These are phyloP conservation scores for Chytriomyces sp. DNA, from an alignment of 192 early-diverging fungal genomes.

Conservation along the genomic window DNA sequence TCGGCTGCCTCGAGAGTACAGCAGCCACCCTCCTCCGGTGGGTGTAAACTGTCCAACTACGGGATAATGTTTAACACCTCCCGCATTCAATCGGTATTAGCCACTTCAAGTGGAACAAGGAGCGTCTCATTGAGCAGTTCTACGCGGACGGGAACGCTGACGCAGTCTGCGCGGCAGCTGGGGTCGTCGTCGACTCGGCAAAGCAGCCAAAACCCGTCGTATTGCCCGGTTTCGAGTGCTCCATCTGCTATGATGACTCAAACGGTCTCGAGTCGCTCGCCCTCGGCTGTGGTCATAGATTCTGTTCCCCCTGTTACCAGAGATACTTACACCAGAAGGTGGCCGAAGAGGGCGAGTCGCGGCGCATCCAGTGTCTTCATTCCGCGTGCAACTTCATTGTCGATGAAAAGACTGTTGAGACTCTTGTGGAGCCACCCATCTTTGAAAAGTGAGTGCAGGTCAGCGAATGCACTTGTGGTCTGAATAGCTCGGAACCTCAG, in stretches of 20 bases:
- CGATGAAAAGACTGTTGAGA: constrained; percentile 77
- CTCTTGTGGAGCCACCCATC: constrained; percentile 60
- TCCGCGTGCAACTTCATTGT: constrained; percentile 78
- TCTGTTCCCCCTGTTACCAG: constrained; percentile 84
- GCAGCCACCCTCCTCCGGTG: constrained; percentile 79
- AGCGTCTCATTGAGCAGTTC: background rate
- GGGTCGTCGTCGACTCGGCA: constrained; percentile 63
- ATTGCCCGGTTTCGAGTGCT: constrained; percentile 71
- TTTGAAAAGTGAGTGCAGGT: constrained; percentile 69
- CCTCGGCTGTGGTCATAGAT: constrained; percentile 85
- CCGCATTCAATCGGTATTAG: too few species aligned
- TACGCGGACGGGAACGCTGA: constrained; percentile 64
- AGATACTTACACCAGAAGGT: constrained; percentile 87
- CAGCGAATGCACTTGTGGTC: too few species aligned
- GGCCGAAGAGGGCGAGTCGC: constrained; percentile 82
- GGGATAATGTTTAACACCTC: too few species aligned
- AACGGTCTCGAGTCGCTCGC: constrained; percentile 58
- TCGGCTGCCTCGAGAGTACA: constrained; percentile 67
- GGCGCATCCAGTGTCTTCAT: constrained; percentile 83
- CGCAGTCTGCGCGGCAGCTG: constrained; percentile 62
- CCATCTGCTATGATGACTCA: constrained; percentile 88
- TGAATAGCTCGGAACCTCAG: too few species aligned
- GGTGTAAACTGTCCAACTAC: too few species aligned
- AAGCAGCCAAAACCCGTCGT: constrained; percentile 32
- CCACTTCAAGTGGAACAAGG: constrained; percentile 8